Evolutionary conservation across 2,329 filamentous ascomycete genomes (phyloP).

Genomic region (Colletotrichum navitas): DNA sequence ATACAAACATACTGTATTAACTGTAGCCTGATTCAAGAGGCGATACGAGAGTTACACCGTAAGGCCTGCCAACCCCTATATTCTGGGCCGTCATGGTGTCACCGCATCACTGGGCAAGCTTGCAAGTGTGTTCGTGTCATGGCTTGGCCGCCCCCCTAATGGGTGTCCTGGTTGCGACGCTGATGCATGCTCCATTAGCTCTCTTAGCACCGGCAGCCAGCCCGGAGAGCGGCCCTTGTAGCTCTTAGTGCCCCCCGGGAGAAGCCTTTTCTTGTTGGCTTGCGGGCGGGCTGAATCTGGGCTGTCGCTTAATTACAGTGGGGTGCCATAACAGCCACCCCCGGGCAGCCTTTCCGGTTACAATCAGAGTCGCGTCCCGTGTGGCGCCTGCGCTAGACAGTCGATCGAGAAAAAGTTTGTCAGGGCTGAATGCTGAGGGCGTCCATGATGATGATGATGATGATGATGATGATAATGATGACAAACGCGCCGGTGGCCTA

Average conservation of each 20-base stretch:
- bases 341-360: not conserved
- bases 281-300: conserved; percentile 21
- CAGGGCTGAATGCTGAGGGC: not conserved
- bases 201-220: conserved; percentile 5
- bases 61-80: conserved; percentile 1
- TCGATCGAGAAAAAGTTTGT: not conserved
- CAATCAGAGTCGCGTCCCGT: conserved; percentile 9
- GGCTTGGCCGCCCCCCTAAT: not conserved
- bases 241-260: too few species aligned
- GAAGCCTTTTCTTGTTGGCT: conserved; percentile 1
- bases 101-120: not conserved
- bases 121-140: conserved; percentile 5
- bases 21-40: not conserved
- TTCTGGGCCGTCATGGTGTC: conserved; percentile 7
- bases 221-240: not conserved
- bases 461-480: not conserved
- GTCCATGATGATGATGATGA: not conserved
- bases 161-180: conserved; percentile 32
- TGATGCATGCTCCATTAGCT: conserved; percentile 21
- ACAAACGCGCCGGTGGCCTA: not conserved
- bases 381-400: not conserved
- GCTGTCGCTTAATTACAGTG: conserved; percentile 24
- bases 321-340: conserved; percentile 2
- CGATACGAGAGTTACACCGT: conserved; percentile 13
- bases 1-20: not conserved